phyloP scores from a whole-genome alignment of 2,329 filamentous ascomycete species.

The Alternaria longipes region DNA sequence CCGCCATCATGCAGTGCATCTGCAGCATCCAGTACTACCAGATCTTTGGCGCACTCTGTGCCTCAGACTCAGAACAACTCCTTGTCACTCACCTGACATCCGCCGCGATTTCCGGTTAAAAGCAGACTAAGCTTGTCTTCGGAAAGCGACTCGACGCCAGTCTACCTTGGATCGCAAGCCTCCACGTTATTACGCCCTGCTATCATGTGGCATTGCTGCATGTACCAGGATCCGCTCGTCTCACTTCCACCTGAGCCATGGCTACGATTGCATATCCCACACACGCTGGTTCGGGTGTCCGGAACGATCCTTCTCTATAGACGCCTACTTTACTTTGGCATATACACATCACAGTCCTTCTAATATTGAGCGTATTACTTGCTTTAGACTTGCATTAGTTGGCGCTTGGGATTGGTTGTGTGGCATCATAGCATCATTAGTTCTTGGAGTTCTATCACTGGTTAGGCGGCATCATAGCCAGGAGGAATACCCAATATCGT shows the following conservation, averaged over 20 bases:
- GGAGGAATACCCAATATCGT: conserved; percentile 34
- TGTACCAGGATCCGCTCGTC: conserved; percentile 25
- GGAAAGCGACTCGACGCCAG: conserved; percentile 26
- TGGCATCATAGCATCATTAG: conserved; percentile 29
- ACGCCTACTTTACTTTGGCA: conserved; percentile 38
- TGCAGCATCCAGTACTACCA: conserved; percentile 36
- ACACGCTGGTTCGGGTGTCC: conserved; percentile 51
- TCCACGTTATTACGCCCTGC: conserved; percentile 17
- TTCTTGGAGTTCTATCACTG: conserved; percentile 30
- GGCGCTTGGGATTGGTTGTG: conserved; percentile 39
- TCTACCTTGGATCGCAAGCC: conserved; percentile 21
- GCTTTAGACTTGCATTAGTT: conserved; percentile 42
- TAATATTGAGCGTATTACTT: conserved; percentile 49
- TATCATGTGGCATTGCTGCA: conserved; percentile 32
- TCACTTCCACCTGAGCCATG: conserved; percentile 40
- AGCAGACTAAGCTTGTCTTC: conserved; percentile 21
- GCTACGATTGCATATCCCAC: conserved; percentile 38
- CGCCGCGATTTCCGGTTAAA: conserved; percentile 32
- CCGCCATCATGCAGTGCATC: conserved; percentile 35
- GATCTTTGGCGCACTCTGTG: conserved; percentile 38
- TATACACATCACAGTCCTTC: conserved; percentile 36
- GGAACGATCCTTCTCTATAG: conserved; percentile 40
- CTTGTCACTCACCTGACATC: conserved; percentile 34
- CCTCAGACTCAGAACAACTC: conserved; percentile 26
- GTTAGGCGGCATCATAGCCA: conserved; percentile 30